Evolutionary conservation across 2,329 filamentous ascomycete genomes (phyloP), one percentile per base, ranked within the genome.

Genomic region (Hymenotorrendiella dingleyae): DNA sequence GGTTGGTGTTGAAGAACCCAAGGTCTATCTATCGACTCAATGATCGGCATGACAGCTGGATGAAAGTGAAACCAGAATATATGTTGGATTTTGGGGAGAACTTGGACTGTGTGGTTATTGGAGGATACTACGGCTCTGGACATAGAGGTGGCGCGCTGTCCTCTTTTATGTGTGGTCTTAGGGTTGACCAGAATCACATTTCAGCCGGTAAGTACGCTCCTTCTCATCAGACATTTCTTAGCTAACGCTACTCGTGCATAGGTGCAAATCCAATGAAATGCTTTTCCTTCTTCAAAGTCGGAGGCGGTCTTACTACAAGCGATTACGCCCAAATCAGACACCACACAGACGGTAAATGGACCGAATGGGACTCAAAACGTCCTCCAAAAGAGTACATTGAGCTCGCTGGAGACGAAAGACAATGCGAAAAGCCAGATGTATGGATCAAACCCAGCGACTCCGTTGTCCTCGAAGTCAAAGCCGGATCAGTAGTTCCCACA

Each of bases 41-140:
- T 58, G 86, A 87, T 53, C 84, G 93, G 36, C 93, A 94, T 56
- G 86, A 94, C 55, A 87, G 95, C 64, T 98, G 93, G 93, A 84
- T 96, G 67, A 98, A 98, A 62, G 90, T 98, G 7, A 98, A 98
- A 58, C 93, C 93, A 1, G 93, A 98, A 52, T 98, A 98, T 63
- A 96, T 97, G 90, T 82, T 82, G 2, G 91, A 95, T 49, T 95
- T 93, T 61, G 93, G 93, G 48, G 91, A 97, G 64, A 87, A 84
- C 0, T 77, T 98, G 3, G 93, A 98, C 61, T 88, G 89, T 52
- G 69, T 96, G 11, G 73, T 98, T 12, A 79, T 98, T 40, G 93
- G 91, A 42, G 93, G 88, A 7, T 97, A 95, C 65, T 98, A 86
- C 61, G 93, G 93, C 11, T 86, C 85, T 22, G 93, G 93, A 0